Percentiles rank a stretch among this genome's conserved stretches.
Conservation (phyloP, 352 stramenopile genomes). For the Phytophthora meadii region DNA sequence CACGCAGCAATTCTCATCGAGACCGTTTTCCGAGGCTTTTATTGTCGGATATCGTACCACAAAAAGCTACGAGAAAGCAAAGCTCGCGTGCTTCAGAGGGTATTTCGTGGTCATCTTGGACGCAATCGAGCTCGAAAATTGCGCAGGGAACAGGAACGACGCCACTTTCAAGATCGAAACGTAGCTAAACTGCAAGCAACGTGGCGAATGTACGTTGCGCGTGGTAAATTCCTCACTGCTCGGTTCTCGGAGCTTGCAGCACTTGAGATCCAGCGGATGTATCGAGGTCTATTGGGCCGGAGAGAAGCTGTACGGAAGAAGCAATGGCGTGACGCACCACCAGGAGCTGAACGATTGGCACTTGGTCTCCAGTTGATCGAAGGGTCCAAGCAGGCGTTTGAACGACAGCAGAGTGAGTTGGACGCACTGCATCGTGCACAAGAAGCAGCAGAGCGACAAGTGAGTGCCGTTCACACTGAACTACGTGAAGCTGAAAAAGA, state of each 20-base stretch:
- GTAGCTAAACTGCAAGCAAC: constrained; percentile 88
- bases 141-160: constrained; percentile 45
- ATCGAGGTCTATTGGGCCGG: constrained; percentile 85
- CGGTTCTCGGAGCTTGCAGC: constrained; percentile 81
- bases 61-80: constrained; percentile 54
- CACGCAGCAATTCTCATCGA: constrained; percentile 64
- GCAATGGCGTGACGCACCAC: constrained; percentile 88
- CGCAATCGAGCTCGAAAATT: constrained; percentile 47
- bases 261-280: constrained; percentile 92
- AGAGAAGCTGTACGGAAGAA: constrained; percentile 66
- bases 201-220: constrained; percentile 86
- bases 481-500: constrained; percentile 92
- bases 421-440: constrained; percentile 93
- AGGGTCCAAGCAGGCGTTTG: constrained; percentile 93
- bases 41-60: constrained; percentile 56
- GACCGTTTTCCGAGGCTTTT: constrained; percentile 69
- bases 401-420: constrained; percentile 92
- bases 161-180: constrained; percentile 57
- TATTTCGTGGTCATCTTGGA: constrained; percentile 76
- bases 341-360: constrained; percentile 89
- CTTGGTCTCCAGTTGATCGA: constrained; percentile 93
- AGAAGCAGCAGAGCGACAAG: constrained; percentile 86
- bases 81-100: constrained; percentile 62
- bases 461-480: constrained; percentile 91
- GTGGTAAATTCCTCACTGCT: constrained; percentile 69